Base-by-base conservation (phyloP, 225 moss, liverwort and hornwort species). In the Polytrichum formosum region DNA sequence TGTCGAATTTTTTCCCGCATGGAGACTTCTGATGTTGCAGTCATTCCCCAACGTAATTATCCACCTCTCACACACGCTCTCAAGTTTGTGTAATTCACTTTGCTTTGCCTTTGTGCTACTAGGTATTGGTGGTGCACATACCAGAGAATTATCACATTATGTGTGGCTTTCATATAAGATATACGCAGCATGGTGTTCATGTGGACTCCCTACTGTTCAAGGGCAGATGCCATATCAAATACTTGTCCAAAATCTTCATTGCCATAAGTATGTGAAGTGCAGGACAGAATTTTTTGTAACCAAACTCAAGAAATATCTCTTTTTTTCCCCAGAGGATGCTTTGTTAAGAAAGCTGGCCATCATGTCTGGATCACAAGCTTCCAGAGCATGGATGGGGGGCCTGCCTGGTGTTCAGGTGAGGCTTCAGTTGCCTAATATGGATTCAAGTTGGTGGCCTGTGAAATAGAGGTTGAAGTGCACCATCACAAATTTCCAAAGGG, bases 401-500 rank as follows among this genome's bases (percentile, higher is more conserved):
- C 85, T 98, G 62, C 97, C 97, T 71, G 97, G 97, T 79, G 92
- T 94, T 67, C 97, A 97, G 85, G 96, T 97, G 72, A 72, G 68
- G 6, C 6, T n/a, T 58, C 46, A 13, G 46, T 46, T 46, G 46
- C 46, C 46, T 46, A 13, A 46, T 46, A 46, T 46, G 46, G 46
- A 46, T 46, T 13, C 46, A 46, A 46, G 46, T 10, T 46, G 46
- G 46, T 46, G 46, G 46, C 3, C 13, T 13, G 28, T 28, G 66
- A 28, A n/a, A 67, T 67, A 26, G 66, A 67, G 21, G 20, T 35
- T 67, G 33, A 46, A 13, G 46, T 2, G 13, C 46, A 46, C 10
- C 46, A 46, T 46, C 10, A 10, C 13, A 37, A 9, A 37, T 10
- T 10, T 2, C 37, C 37, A 46, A 13, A 13, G 46, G 46, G 10